Conservation (phyloP, 306 rosid species). For the Senna tora region DNA sequence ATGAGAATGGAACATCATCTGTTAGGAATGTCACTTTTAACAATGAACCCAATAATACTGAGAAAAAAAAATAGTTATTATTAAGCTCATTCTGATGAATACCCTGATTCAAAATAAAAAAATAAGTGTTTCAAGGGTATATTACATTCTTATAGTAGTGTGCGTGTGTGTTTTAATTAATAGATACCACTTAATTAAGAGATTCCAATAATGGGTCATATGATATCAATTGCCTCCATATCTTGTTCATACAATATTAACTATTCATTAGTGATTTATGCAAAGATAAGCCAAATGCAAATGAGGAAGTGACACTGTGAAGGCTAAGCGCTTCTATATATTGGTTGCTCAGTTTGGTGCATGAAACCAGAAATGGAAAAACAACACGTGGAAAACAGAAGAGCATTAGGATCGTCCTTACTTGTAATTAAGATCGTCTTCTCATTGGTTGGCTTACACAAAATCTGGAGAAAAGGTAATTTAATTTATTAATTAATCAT, state of each 20-base stretch:
- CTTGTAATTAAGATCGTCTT: neutral
- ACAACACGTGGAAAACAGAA: conserved; percentile 37
- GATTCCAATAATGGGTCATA: too few relatives aligned
- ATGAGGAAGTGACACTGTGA: conserved; percentile 33
- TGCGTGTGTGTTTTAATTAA: too few relatives aligned
- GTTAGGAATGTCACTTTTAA: too few relatives aligned
- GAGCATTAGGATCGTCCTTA: neutral
- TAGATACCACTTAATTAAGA: too few relatives aligned
- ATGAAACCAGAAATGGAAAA: conserved; percentile 23
- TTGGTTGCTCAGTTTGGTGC: conserved; percentile 24
- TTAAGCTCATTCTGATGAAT: too few relatives aligned
- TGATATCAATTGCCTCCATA: neutral
- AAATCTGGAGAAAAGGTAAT: too few relatives aligned
- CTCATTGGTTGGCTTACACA: conserved; percentile 27
- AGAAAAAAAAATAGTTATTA: too few relatives aligned
- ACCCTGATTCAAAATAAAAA: too few relatives aligned
- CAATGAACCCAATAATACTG: too few relatives aligned
- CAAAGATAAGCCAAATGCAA: conserved; percentile 21
- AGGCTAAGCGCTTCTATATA: neutral
- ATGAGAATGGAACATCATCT: too few relatives aligned
- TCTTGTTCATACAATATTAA: conserved; percentile 10
- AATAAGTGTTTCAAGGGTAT: too few relatives aligned
- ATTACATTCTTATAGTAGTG: conserved; percentile 4
- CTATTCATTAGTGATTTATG: neutral
- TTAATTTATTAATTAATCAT: neutral